These are phyloP conservation scores for Hibiscus syriacus DNA, from an alignment of 345 rosid species.

Conservation along the genomic window DNA sequence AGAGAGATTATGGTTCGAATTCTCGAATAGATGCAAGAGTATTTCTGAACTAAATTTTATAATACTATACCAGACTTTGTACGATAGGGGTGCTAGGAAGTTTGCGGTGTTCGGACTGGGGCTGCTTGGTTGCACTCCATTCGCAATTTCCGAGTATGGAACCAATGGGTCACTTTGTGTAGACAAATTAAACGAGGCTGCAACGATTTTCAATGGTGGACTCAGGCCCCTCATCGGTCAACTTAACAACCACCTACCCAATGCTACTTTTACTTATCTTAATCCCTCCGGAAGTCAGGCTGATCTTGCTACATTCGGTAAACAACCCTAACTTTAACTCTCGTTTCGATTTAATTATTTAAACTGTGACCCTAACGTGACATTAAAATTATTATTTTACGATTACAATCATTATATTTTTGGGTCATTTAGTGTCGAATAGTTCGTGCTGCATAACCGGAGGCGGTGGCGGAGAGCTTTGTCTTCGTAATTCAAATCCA, in stretches of 20 bases:
- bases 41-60: background rate
- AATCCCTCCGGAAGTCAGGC: background rate
- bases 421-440: no score
- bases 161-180: constrained; percentile 19
- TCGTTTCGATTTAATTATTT: no score
- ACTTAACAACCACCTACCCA: constrained; percentile 13
- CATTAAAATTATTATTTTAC: no score
- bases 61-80: background rate
- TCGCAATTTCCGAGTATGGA: background rate
- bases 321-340: background rate
- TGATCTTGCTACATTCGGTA: background rate
- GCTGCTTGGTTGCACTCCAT: background rate
- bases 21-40: no score
- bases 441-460: no score
- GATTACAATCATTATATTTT: no score
- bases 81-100: constrained; percentile 8
- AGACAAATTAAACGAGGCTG: constrained; percentile 18
- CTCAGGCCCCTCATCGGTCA: constrained; percentile 22
- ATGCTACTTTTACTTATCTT: constrained; percentile 24
- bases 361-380: no score
- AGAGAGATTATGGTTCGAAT: no score
- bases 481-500: no score
- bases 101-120: background rate
- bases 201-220: constrained; percentile 18
- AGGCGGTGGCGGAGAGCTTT: no score